Base-by-base conservation (phyloP, 2,329 filamentous ascomycete species). In the Colletotrichum sp. region DNA sequence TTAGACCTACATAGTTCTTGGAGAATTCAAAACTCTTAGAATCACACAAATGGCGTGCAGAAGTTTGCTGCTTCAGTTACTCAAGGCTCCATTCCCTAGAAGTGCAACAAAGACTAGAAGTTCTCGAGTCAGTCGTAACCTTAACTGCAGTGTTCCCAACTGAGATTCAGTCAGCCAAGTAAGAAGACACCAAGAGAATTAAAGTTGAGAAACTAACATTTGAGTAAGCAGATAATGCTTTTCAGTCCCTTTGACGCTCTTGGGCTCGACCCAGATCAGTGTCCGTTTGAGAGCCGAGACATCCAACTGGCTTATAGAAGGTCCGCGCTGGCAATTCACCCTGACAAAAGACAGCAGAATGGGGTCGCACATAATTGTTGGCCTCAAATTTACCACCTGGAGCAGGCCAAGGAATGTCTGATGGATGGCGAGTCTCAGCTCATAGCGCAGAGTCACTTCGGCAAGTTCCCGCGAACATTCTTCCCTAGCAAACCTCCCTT, bases 11-110 rank as follows among this genome's bases (percentile, higher is more conserved):
- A 1, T 5, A 9, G 8, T 18, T 39, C 16, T 39, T 3, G 36
- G 3, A 39, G 4, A 2, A 18, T 18, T 39, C 2, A 8, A 16
- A 39, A 39, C 0, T 39, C 7, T 39, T 16, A 5, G 0, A 1
- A 39, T 39, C 34, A 39, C 34, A 8, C 3, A 8, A 16, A 39
- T 16, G 15, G 36, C 8, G 9, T 16, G 15, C 36, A 39, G 36
- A 39, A 8, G 1, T 8, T 16, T 16, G 36, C 36, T 39, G 4
- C 8, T 39, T 39, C 8, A 5, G 36, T 39, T 8, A 18, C 15
- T 39, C 12, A 34, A 34, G 32, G 32, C 6, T 34, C 32, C 32
- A 34, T 34, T 16, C 15, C 1, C 15, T 18, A 18, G 8, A 39
- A 44, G 8, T 18, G 8, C 39, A 44, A 3, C 16, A 44, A 44